These are phyloP conservation scores for Heliamphora pulchella DNA, from an alignment of 179 eudicot species.

Conservation along the genomic window DNA sequence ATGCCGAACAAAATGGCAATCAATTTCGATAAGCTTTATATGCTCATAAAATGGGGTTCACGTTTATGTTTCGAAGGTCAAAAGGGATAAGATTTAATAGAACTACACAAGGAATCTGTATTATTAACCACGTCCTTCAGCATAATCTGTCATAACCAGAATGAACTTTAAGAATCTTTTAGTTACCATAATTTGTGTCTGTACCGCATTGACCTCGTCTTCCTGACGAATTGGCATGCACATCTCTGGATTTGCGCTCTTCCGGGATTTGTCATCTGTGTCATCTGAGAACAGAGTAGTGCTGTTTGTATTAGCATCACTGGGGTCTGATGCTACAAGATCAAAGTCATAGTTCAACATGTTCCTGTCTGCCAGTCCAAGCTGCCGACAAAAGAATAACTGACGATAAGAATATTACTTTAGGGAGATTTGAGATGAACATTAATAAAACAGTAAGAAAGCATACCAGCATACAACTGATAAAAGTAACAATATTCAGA, in stretches of 20 bases:
- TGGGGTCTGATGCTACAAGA: constrained; percentile 71
- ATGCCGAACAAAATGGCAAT: too few species aligned
- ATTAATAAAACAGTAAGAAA: background rate
- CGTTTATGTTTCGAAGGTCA: constrained; percentile 4
- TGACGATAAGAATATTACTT: background rate
- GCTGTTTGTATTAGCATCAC: constrained; percentile 95
- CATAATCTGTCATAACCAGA: background rate
- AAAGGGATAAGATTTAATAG: background rate
- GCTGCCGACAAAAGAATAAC: constrained; percentile 39
- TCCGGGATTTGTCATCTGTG: constrained; percentile 78
- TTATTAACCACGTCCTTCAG: background rate
- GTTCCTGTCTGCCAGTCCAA: constrained; percentile 88
- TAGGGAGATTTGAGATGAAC: background rate
- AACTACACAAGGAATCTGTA: background rate
- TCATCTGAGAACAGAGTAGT: constrained; percentile 92
- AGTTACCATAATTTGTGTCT: constrained; percentile 7
- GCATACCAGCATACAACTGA: constrained; percentile 7
- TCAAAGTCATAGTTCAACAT: constrained; percentile 70
- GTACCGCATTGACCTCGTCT: constrained; percentile 45
- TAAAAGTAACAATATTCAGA: background rate
- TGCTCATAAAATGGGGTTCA: background rate
- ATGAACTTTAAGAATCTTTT: background rate
- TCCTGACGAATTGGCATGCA: constrained; percentile 45
- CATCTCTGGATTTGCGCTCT: constrained; percentile 54
- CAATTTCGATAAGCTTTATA: too few species aligned